Evolutionary conservation across 768 basidiomycete genomes (phyloP), one percentile per base, ranked within the genome.

Genomic region (Lactarius indigo): DNA sequence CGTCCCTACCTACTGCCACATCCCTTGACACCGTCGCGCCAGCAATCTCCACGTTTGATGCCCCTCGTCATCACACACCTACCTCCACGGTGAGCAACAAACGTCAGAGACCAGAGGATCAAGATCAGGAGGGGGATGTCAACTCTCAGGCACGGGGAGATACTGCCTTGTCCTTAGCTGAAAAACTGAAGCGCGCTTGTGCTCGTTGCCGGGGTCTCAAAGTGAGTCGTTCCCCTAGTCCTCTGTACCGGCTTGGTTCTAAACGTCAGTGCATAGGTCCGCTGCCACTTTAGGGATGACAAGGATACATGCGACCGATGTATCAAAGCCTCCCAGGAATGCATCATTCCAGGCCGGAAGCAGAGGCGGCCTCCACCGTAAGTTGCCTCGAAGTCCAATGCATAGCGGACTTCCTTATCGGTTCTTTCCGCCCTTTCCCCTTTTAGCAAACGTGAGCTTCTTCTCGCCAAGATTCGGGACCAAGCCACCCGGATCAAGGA

Each of bases 341-440:
- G 91, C 70, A 77, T 87, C 50, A 90, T 89, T 59, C 91, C 91
- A n/a, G 91, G 90, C n/a, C 82, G 89, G 68, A 92, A 91, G 76
- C 89, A 90, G 73, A 87, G 91, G 64, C 81, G 87, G 56, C 83
- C 87, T 5, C 91, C 91, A 61, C 91, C 89, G 91, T 92, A 76
- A 74, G 88, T 78, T 28, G 26, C 54, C 18, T 30, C 60, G 61
- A 33, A 41, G 13, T 54, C 3, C 55, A 26, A 23, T 12, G 18
- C 20, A 18, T 20, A 54, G 63, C 50, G 50, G 55, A 23, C 18
- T 7, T 20, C 52, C 39, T 59, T 55, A 58, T 59, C 63, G 17
- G 55, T 57, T 44, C 31, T 67, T 62, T 26, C 50, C 23, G 13
- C 13, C 23, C 23, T 26, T 52, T 52, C 26, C 50, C 50, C 52